These are phyloP conservation scores for Trametes polyzona DNA, from an alignment of 1,284 basidiomycete genomes.

Conservation along the genomic window DNA sequence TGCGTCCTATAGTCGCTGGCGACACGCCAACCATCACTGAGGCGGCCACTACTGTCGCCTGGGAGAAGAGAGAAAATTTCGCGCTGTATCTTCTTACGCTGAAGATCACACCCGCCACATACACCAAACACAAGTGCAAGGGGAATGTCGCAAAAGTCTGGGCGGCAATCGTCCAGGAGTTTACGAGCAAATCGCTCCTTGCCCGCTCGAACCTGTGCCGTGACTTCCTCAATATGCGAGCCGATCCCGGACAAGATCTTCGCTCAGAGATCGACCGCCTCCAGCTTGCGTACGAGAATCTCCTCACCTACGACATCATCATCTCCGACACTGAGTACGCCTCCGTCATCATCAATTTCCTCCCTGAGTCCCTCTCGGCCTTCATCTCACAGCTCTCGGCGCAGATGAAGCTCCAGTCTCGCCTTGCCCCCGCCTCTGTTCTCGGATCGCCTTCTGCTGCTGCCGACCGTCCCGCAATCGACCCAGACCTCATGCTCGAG, in stretches of 20 bases:
- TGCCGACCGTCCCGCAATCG: neutral
- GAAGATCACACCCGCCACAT: conserved; percentile 9
- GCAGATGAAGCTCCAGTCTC: neutral
- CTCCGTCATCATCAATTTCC: conserved; percentile 13
- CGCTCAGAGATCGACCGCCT: conserved; percentile 11
- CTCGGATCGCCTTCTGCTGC: no score
- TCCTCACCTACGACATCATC: conserved; percentile 10
- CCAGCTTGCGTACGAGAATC: conserved; percentile 12
- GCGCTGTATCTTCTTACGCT: conserved; percentile 13
- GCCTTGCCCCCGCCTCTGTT: no score
- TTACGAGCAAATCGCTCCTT: neutral
- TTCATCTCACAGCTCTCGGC: neutral
- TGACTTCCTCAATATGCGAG: conserved; percentile 3
- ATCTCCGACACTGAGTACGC: conserved; percentile 12
- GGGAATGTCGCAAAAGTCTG: neutral
- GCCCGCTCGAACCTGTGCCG: neutral
- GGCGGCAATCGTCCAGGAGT: neutral
- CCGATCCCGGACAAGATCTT: neutral
- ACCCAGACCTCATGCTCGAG: neutral
- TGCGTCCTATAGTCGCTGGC: neutral
- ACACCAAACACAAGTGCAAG: neutral
- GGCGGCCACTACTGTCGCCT: neutral
- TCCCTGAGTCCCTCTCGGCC: neutral
- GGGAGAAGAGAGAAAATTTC: conserved; percentile 12
- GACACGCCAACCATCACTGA: neutral